Conservation (phyloP, 148 eudicot species). For the Diospyros kaki region DNA sequence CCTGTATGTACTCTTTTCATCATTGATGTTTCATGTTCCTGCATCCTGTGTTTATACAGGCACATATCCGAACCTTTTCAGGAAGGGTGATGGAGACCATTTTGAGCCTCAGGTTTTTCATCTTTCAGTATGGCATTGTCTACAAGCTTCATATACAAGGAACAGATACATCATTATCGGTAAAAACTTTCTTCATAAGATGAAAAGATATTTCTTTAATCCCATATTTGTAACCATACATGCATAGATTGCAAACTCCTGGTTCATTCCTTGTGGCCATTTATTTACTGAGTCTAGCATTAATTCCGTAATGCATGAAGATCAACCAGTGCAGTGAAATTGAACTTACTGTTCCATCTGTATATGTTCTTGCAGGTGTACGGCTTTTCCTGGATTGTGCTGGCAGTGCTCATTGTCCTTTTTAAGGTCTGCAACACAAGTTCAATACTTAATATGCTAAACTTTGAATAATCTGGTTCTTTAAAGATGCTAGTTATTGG, state of each 20-base stretch:
- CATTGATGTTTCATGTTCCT: constrained; percentile 1
- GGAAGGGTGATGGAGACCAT: constrained; percentile 88
- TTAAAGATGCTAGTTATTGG: background rate
- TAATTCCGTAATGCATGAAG: too few relatives aligned
- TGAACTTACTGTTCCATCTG: background rate
- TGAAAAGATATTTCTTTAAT: background rate
- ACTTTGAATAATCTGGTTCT: background rate
- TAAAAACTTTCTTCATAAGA: constrained; percentile 21
- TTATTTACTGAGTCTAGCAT: background rate
- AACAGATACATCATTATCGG: constrained; percentile 68
- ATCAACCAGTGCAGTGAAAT: background rate
- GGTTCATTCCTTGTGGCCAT: background rate
- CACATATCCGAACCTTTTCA: constrained; percentile 69
- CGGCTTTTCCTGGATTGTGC: constrained; percentile 86
- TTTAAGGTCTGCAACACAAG: constrained; percentile 64
- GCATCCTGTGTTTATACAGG: constrained; percentile 32
- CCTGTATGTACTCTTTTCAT: background rate
- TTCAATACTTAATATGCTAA: constrained; percentile 6
- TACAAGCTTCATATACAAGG: constrained; percentile 82
- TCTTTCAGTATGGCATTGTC: constrained; percentile 94
- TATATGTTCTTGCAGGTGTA: constrained; percentile 46
- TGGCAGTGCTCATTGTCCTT: constrained; percentile 67
- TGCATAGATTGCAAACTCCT: background rate
- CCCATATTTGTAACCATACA: background rate
- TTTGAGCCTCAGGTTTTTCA: constrained; percentile 84